Percentiles rank a stretch among this genome's conserved stretches.
Evolutionary conservation across 2,329 filamentous ascomycete species (phyloP).

Genomic region (Neofusicoccum sp.): DNA sequence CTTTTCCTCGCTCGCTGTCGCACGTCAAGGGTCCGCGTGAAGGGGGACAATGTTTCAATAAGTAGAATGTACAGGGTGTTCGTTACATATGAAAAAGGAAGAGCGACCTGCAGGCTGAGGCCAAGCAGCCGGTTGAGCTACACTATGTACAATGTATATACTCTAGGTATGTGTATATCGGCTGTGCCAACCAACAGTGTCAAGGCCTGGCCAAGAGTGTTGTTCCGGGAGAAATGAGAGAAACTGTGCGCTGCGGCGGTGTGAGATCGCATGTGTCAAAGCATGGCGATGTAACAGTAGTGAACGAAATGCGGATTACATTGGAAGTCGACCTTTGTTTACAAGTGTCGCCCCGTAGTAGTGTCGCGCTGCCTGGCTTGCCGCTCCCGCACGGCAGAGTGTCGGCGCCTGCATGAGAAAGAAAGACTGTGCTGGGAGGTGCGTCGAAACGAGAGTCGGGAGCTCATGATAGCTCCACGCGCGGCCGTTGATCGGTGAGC

Average conservation of each 20-base stretch:
- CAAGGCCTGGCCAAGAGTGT: background rate
- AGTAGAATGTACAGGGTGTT: background rate
- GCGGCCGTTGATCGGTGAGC: constrained; percentile 4
- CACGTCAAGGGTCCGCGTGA: background rate
- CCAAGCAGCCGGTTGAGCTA: constrained; percentile 2
- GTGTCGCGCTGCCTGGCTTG: constrained; percentile 2
- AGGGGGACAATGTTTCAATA: background rate
- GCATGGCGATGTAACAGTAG: constrained; percentile 4
- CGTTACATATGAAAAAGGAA: constrained; percentile 8
- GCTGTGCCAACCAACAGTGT: background rate
- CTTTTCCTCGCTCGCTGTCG: background rate
- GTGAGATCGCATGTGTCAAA: constrained; percentile 5
- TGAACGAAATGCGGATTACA: constrained; percentile 7
- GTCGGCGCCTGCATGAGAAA: constrained; percentile 5
- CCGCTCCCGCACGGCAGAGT: constrained; percentile 10
- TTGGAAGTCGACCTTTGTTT: constrained; percentile 12
- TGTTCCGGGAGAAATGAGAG: background rate
- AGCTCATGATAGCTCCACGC: constrained; percentile 3
- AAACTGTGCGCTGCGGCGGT: background rate
- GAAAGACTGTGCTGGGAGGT: background rate
- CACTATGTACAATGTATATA: background rate
- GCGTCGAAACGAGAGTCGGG: constrained; percentile 4
- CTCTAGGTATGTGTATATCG: background rate
- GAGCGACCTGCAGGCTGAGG: background rate
- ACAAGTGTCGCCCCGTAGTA: constrained; percentile 1